These are phyloP conservation scores for Rugonectria rugulosa DNA, from an alignment of 2,329 filamentous ascomycete genomes.

Conservation along the genomic window DNA sequence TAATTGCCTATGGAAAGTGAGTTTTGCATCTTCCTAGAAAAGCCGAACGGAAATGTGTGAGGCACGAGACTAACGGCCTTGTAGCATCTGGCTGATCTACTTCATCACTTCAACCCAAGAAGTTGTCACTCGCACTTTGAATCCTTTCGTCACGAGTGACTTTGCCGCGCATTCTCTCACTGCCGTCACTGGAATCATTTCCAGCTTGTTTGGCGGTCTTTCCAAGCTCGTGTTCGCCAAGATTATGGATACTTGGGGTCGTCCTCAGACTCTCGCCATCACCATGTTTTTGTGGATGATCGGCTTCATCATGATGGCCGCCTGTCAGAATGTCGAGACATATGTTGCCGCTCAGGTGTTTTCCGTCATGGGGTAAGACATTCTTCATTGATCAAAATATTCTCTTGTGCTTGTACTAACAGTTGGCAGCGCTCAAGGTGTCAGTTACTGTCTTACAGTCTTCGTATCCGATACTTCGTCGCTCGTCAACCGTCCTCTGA, in stretches of 20 bases:
- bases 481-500: conserved; percentile 70
- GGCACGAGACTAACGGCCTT: not conserved
- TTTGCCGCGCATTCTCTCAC: conserved; percentile 58
- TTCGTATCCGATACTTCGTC: conserved; percentile 74
- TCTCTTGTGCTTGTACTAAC: conserved; percentile 42
- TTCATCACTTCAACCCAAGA: conserved; percentile 55
- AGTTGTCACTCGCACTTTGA: conserved; percentile 44
- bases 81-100: conserved; percentile 52
- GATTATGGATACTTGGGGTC: conserved; percentile 68
- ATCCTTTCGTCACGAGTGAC: conserved; percentile 52
- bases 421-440: conserved; percentile 52
- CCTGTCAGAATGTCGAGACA: conserved; percentile 50
- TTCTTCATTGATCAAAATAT: not conserved
- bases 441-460: conserved; percentile 58
- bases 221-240: conserved; percentile 69
- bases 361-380: conserved; percentile 45
- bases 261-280: conserved; percentile 63
- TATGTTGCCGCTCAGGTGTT: conserved; percentile 67
- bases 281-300: conserved; percentile 56
- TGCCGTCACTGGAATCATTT: conserved; percentile 57
- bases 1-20: conserved; percentile 54
- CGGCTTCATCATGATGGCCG: conserved; percentile 67
- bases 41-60: no score
- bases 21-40: conserved; percentile 25
- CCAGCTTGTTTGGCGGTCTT: conserved; percentile 59